Evolutionary conservation across 129 eudicot genomes (phyloP).

Genomic region (carrot (Daucus carota)): DH1_v3.0 NC_030387.2:7044501-7045000

Average conservation of each 20-base stretch:
- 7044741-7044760: not conserved
- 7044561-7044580: constrained; percentile 13
- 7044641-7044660: not conserved
- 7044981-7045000: constrained; percentile 15
- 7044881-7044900: not conserved
- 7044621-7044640: not conserved
- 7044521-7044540: constrained; percentile 3
- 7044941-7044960: constrained; percentile 13
- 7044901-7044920: not conserved
- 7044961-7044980: not conserved
- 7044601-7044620: constrained; percentile 9
- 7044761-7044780: not conserved
- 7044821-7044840: not conserved
- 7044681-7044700: not conserved
- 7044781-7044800: not conserved
- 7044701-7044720: not conserved
- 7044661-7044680: not conserved
- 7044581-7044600: constrained; percentile 15
- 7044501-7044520: constrained; percentile 9
- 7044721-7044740: not conserved
- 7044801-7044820: not conserved
- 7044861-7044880: not conserved
- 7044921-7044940: not conserved
- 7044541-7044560: constrained; percentile 28
- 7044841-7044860: not conserved